Evolutionary conservation across 805 yeast genomes (phyloP).

Genomic region (Saccharomycodes ludwigii): DNA sequence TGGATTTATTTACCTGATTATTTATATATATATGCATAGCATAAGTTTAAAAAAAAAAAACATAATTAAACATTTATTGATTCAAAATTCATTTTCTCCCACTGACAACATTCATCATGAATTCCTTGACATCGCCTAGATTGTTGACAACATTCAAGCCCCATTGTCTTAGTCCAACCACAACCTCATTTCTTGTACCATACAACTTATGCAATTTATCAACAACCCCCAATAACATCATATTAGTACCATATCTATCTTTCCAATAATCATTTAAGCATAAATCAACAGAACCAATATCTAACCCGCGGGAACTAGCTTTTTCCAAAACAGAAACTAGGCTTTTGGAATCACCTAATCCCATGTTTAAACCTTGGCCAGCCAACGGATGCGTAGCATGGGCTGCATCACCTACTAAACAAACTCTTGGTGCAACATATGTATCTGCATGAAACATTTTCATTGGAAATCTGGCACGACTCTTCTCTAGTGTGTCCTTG

Average conservation of each 20-base stretch:
- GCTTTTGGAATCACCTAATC: conserved; percentile 79
- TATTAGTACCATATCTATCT: conserved; percentile 71
- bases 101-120: conserved; percentile 49
- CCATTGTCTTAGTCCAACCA: conserved; percentile 60
- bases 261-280: conserved; percentile 82
- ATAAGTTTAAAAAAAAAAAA: too few relatives aligned
- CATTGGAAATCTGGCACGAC: conserved; percentile 84
- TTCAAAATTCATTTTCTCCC: too few relatives aligned
- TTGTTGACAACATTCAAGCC: conserved; percentile 65
- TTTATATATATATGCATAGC: too few relatives aligned
- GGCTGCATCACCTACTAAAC: conserved; percentile 96
- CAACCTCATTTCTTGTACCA: conserved; percentile 56
- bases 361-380: conserved; percentile 97
- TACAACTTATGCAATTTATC: conserved; percentile 87
- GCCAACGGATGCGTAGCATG: conserved; percentile 96
- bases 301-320: conserved; percentile 70
- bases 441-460: conserved; percentile 83
- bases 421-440: conserved; percentile 73
- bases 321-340: conserved; percentile 56
- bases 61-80: too few relatives aligned
- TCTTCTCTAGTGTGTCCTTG: conserved; percentile 40
- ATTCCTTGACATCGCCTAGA: conserved; percentile 51
- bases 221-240: conserved; percentile 71
- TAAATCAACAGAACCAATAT: conserved; percentile 61
- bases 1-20: too few relatives aligned